Percentiles rank a stretch among this genome's conserved stretches.
Evolutionary conservation across 768 basidiomycete genomes (phyloP).

Genomic region (Lactarius quietus): DNA sequence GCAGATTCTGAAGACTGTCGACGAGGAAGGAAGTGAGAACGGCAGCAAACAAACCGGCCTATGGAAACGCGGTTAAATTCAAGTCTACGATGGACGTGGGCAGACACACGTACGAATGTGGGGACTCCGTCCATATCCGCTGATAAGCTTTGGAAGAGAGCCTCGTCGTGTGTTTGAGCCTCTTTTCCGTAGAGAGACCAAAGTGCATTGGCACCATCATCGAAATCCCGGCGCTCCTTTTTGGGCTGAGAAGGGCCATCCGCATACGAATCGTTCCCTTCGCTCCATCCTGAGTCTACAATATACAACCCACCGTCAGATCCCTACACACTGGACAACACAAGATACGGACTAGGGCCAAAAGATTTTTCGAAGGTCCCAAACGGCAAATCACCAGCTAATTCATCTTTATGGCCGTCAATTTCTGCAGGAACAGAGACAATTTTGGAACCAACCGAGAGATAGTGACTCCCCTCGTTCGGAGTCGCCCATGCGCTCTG

Average conservation of each 20-base stretch:
- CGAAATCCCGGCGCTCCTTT: neutral
- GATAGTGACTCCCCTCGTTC: too few relatives aligned
- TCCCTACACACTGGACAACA: too few relatives aligned
- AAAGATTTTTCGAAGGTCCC: too few relatives aligned
- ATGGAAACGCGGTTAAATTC: neutral
- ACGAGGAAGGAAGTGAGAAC: constrained; percentile 4
- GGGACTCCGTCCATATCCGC: neutral
- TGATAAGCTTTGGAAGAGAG: neutral
- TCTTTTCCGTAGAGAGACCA: neutral
- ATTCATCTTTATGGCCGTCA: too few relatives aligned
- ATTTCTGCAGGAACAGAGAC: too few relatives aligned
- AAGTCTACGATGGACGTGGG: neutral
- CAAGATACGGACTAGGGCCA: too few relatives aligned
- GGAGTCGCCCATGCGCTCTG: too few relatives aligned
- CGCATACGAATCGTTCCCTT: neutral
- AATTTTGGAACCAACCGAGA: too few relatives aligned
- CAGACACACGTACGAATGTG: neutral
- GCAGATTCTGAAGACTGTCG: neutral
- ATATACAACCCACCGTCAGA: neutral
- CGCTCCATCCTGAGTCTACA: neutral
- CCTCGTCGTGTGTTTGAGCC: neutral
- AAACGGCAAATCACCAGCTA: too few relatives aligned
- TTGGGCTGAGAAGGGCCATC: neutral
- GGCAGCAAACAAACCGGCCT: constrained; percentile 14
- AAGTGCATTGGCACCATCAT: neutral